Base-by-base conservation (phyloP, 441 rosid genomes). In the Adansonia gregorii region DNA sequence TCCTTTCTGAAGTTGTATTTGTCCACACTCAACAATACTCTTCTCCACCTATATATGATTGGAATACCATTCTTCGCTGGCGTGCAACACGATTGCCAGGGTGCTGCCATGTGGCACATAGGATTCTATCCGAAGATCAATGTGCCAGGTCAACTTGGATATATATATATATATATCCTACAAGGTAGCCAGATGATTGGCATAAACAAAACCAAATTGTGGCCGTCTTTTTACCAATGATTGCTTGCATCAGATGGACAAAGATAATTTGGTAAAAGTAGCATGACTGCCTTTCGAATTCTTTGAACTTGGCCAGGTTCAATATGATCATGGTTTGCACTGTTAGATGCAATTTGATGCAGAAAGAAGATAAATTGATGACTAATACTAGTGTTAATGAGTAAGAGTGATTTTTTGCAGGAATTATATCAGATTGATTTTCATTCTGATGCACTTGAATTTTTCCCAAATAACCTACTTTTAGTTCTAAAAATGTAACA, bases 31-130 rank as follows among this genome's bases (percentile, higher is more conserved):
- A 12, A 9, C 15, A 14, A 41, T 31, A 14, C 51, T 67, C 67
- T 45, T 76, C 78, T 56, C 19, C 43, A 48, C n/a, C 39, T 15
- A 7, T 15, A 7, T 20, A 58, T 64, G 76, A 73, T 24, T 56
- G 45, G 54, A 43, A 41, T 22, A n/a, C 55, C 76, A 48, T 56
- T 67, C 59, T 75, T 14, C 78, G 10, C 55, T 54, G 64, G 31
- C 63, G 76, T 41, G 78, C 60, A 22, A 52, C 39, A 22, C 41
- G 58, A 19, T n/a, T 67, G 2, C 19, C 19, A 35, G 81, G 80
- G 85, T 74, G 74, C 8, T 12, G 77, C 81, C 86, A 81, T 72
- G 74, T 84, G 78, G 75, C 76, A 12, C 43, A 17, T 8, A 22
- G 49, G 74, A 71, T 71, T 15, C 24, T 27, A 27, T 70, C 45